Conservation (phyloP, 768 basidiomycete species). For the Lactarius quietus region DNA sequence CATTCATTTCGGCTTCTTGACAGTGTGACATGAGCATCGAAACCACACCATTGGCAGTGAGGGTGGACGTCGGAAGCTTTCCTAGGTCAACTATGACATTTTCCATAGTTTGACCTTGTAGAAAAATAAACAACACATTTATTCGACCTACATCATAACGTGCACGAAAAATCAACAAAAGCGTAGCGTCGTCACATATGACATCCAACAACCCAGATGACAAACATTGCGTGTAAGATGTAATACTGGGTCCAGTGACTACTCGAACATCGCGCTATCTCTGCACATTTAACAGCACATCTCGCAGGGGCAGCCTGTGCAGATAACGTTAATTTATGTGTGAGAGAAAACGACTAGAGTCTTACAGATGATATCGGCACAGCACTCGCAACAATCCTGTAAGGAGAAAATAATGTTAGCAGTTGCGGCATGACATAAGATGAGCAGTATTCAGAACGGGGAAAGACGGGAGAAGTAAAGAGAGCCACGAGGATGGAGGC, state of each 20-base stretch:
- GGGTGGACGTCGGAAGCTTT: too few species aligned
- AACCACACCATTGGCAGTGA: too few species aligned
- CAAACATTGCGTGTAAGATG: neutral
- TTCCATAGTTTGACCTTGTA: too few species aligned
- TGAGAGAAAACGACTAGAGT: neutral
- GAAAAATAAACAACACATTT: neutral
- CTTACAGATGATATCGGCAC: constrained; percentile 69
- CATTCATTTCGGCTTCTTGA: too few species aligned
- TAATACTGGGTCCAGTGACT: neutral
- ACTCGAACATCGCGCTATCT: neutral
- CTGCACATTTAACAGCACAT: constrained; percentile 54
- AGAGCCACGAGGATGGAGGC: neutral
- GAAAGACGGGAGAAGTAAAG: neutral
- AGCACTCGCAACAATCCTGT: constrained; percentile 68
- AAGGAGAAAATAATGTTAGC: constrained; percentile 1
- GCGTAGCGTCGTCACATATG: too few species aligned
- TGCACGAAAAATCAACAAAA: neutral
- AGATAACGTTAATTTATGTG: constrained; percentile 6
- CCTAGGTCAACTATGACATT: too few species aligned
- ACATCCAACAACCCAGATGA: neutral
- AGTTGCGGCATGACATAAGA: neutral
- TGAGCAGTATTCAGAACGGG: neutral
- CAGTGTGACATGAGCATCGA: too few species aligned
- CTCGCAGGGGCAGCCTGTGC: constrained; percentile 73
- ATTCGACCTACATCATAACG: neutral